These are phyloP conservation scores for Russula compacta DNA, from an alignment of 768 basidiomycete genomes.

Conservation along the genomic window DNA sequence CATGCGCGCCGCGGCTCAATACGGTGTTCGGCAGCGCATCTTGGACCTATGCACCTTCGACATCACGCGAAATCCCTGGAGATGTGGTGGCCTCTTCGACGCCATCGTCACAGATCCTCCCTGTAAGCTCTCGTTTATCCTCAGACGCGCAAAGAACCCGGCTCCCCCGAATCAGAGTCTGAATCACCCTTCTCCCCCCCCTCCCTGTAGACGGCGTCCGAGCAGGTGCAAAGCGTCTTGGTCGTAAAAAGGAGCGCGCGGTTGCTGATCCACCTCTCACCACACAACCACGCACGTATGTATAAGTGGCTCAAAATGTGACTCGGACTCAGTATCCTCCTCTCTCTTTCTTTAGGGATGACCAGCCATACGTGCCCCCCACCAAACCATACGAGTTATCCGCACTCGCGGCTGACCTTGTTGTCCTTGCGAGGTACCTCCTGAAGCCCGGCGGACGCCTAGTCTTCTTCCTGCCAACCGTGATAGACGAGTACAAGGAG, in stretches of 20 bases:
- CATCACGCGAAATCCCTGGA: constrained; percentile 82
- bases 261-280: constrained; percentile 21
- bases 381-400: constrained; percentile 90
- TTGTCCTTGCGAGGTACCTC: constrained; percentile 71
- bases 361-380: constrained; percentile 77
- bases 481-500: constrained; percentile 84
- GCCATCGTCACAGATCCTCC: constrained; percentile 94
- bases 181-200: background rate
- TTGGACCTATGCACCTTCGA: constrained; percentile 89
- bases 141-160: background rate
- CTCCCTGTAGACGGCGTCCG: constrained; percentile 73
- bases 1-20: constrained; percentile 72
- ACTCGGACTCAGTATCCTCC: background rate
- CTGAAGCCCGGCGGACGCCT: constrained; percentile 80
- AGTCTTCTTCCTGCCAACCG: constrained; percentile 92
- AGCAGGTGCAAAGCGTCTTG: constrained; percentile 76
- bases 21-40: constrained; percentile 63
- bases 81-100: constrained; percentile 85
- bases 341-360: constrained; percentile 30
- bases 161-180: background rate
- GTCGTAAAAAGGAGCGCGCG: constrained; percentile 47
- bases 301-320: background rate
- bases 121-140: constrained; percentile 42
- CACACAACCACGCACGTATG: constrained; percentile 27
- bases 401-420: constrained; percentile 70